phyloP scores from a whole-genome alignment of 2,329 filamentous ascomycete genomes.

The Chaetothyriales sp. region DNA sequence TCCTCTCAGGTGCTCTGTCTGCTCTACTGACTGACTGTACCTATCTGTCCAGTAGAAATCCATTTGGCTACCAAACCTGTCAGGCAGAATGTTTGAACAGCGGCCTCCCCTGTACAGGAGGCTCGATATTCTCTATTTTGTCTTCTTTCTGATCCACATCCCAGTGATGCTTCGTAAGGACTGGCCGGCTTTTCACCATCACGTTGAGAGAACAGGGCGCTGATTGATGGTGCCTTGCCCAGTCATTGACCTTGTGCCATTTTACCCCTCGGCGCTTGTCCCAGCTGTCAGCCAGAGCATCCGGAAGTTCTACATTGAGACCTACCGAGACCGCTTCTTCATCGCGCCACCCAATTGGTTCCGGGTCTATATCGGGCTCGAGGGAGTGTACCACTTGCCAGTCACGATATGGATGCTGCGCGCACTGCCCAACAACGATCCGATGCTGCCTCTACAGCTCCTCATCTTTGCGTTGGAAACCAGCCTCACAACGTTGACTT shows the following conservation, averaged over 20 bases:
- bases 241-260: conserved; percentile 47
- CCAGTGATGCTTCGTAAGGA: conserved; percentile 45
- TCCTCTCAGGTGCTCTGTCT: too few relatives aligned
- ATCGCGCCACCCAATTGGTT: conserved; percentile 43
- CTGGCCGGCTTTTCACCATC: background rate
- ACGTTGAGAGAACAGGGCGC: background rate
- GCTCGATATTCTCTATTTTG: conserved; percentile 25
- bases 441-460: conserved; percentile 43
- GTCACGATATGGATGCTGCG: conserved; percentile 44
- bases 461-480: conserved; percentile 46
- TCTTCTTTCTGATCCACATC: conserved; percentile 48
- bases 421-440: conserved; percentile 39
- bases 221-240: background rate
- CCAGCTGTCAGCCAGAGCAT: conserved; percentile 36
- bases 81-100: background rate
- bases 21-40: too few relatives aligned
- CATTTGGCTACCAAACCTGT: background rate
- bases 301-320: conserved; percentile 43
- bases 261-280: conserved; percentile 39
- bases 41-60: background rate
- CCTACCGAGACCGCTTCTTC: conserved; percentile 51
- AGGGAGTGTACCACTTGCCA: conserved; percentile 46
- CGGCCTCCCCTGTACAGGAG: background rate
- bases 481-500: conserved; percentile 46
- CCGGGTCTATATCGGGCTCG: conserved; percentile 40